phyloP scores from a whole-genome alignment of 495 filamentous ascomycete genomes.

The Ramalina peruviana region DNA sequence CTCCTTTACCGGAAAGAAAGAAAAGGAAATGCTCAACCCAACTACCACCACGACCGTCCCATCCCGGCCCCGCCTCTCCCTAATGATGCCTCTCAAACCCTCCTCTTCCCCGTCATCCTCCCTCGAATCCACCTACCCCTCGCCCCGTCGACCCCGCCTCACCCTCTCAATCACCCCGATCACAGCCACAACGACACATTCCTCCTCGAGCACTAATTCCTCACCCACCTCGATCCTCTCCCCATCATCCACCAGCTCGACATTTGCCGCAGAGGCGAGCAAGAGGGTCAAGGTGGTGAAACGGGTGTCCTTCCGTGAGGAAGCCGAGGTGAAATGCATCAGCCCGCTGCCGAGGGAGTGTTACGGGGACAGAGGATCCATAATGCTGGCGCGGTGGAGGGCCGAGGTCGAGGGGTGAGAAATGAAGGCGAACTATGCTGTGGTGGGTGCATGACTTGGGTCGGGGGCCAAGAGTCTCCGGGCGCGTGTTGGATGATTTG shows the following conservation, averaged over 20 bases:
- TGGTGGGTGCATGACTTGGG: too few relatives aligned
- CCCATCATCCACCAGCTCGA: conserved; percentile 38
- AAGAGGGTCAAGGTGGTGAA: conserved; percentile 20
- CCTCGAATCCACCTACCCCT: conserved; percentile 31
- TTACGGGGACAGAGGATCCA: conserved; percentile 21
- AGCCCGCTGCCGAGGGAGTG: conserved; percentile 41
- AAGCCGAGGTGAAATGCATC: conserved; percentile 36
- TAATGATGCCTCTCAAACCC: conserved; percentile 31
- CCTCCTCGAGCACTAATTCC: conserved; percentile 24
- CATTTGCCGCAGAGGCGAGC: conserved; percentile 20
- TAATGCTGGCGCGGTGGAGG: too few relatives aligned
- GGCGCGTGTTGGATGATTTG: too few relatives aligned
- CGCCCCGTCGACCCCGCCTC: conserved; percentile 27
- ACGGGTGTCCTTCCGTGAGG: conserved; percentile 32
- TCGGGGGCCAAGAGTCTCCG: too few relatives aligned
- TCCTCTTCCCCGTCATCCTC: conserved; percentile 31
- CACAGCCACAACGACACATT: conserved; percentile 13
- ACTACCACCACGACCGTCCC: conserved; percentile 18
- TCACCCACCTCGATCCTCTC: conserved; percentile 23
- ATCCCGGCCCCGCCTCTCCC: conserved; percentile 32
- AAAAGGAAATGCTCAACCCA: conserved; percentile 23
- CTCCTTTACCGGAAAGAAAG: background rate
- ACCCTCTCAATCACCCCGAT: background rate
- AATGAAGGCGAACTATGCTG: too few relatives aligned
- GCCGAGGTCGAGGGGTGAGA: too few relatives aligned